Evolutionary conservation across 2,329 filamentous ascomycete species (phyloP).

Genomic region (Madurella mycetomatis): DNA sequence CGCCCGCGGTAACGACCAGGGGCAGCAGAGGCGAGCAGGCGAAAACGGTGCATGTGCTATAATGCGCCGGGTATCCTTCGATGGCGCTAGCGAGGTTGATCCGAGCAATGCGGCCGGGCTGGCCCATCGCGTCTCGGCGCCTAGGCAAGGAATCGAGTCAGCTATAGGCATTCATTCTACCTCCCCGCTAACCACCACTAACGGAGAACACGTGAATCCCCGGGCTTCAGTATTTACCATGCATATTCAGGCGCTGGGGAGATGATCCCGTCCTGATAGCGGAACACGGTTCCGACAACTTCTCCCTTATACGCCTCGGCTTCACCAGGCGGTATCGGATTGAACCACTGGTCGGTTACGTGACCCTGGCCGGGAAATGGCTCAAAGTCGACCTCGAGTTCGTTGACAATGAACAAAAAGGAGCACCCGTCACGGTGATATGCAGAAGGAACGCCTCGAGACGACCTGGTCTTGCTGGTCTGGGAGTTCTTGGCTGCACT

Average conservation of each 20-base stretch:
- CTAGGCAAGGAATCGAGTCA: no score
- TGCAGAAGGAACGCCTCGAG: neutral
- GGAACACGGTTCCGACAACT: slow-evolving; percentile 32
- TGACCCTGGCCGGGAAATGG: slow-evolving; percentile 3
- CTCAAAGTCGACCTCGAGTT: slow-evolving; percentile 26
- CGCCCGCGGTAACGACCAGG: no score
- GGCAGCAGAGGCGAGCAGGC: no score
- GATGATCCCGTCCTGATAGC: slow-evolving; percentile 32
- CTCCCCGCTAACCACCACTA: no score
- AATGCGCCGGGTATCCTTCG: no score
- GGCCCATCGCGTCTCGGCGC: no score
- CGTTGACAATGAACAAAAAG: slow-evolving; percentile 40
- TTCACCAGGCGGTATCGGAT: slow-evolving; percentile 30
- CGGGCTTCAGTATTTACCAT: no score
- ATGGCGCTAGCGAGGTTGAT: no score
- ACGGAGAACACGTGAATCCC: no score
- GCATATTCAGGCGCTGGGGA: slow-evolving; percentile 21
- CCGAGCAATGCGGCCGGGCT: no score
- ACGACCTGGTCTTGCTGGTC: neutral
- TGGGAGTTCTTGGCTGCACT: neutral
- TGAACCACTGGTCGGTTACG: slow-evolving; percentile 26
- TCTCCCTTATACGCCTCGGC: slow-evolving; percentile 28
- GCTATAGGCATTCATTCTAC: no score
- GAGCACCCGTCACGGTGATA: neutral
- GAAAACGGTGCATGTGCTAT: no score